Percentiles rank a stretch among this genome's conserved stretches.
Evolutionary conservation across 371 early-diverging fungal genomes (phyloP).

Genomic region (Actinomucor elegans): DNA sequence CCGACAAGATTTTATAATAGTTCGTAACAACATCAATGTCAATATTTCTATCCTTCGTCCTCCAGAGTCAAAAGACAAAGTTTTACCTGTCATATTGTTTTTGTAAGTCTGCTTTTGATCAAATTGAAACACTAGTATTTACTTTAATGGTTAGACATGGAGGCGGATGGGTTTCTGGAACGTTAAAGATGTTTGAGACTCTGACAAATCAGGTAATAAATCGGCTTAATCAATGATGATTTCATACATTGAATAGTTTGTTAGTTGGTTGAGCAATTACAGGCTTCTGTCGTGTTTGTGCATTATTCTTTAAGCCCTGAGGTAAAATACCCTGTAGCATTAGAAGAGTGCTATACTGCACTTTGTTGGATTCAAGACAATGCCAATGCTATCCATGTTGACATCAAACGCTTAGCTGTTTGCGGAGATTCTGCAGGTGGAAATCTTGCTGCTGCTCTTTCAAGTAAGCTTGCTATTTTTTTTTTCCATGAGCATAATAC

Average conservation of each 20-base stretch:
- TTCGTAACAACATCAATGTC: not conserved
- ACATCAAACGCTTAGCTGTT: slow-evolving; percentile 27
- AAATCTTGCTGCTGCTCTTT: slow-evolving; percentile 27
- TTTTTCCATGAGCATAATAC: too few species aligned
- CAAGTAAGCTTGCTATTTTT: slow-evolving; percentile 16
- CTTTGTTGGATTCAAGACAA: slow-evolving; percentile 29
- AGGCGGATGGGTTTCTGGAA: slow-evolving; percentile 16
- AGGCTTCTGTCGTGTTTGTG: slow-evolving; percentile 25
- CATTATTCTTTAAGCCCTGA: slow-evolving; percentile 23
- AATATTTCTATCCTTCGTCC: slow-evolving; percentile 15
- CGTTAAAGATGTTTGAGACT: not conserved
- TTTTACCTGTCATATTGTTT: slow-evolving; percentile 15
- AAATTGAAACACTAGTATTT: not conserved
- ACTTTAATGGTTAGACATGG: slow-evolving; percentile 10
- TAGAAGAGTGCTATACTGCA: slow-evolving; percentile 32
- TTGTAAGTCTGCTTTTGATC: slow-evolving; percentile 7
- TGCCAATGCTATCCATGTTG: slow-evolving; percentile 12
- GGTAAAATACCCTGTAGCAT: slow-evolving; percentile 28
- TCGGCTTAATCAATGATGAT: not conserved
- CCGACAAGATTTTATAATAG: slow-evolving; percentile 8
- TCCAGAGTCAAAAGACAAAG: slow-evolving; percentile 3
- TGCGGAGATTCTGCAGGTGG: slow-evolving; percentile 41
- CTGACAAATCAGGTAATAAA: slow-evolving; percentile 8
- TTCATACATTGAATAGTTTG: not conserved
- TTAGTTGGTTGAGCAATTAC: slow-evolving; percentile 12